Percentiles rank a stretch among this genome's conserved stretches.
Evolutionary conservation across 345 rosid genomes (phyloP).

Genomic region (Erucastrum elatum): DNA sequence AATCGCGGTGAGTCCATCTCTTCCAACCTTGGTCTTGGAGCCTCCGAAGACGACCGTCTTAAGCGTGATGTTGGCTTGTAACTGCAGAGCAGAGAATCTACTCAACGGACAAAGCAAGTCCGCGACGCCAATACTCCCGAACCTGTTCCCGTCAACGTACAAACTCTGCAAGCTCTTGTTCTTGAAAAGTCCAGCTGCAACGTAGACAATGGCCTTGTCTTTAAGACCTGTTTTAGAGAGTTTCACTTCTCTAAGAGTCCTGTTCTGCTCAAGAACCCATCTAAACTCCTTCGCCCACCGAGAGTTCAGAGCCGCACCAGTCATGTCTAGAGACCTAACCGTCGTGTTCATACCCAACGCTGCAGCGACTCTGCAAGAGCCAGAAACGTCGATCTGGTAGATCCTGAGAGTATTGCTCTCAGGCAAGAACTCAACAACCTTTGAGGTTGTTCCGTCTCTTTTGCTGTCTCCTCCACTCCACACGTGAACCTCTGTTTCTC

Average conservation of each 20-base stretch:
- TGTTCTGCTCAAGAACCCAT: constrained; percentile 87
- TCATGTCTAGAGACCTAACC: constrained; percentile 77
- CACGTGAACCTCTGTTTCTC: constrained; percentile 77
- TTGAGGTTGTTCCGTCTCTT: no score
- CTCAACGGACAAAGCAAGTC: constrained; percentile 88
- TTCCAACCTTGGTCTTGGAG: constrained; percentile 63
- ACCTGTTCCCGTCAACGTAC: constrained; percentile 79
- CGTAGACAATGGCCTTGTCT: constrained; percentile 79
- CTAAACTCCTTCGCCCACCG: constrained; percentile 84
- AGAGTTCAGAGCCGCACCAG: constrained; percentile 69
- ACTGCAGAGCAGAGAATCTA: constrained; percentile 84
- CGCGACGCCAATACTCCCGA: constrained; percentile 68
- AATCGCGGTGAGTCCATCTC: constrained; percentile 79
- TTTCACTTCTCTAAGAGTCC: constrained; percentile 63
- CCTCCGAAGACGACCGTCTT: constrained; percentile 73
- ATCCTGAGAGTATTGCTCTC: constrained; percentile 63
- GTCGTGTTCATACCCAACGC: constrained; percentile 80
- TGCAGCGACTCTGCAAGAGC: constrained; percentile 79
- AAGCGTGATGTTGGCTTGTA: constrained; percentile 80
- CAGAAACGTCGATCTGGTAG: constrained; percentile 62
- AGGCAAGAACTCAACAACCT: constrained; percentile 80
- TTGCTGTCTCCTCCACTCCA: constrained; percentile 89
- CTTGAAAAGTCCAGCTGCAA: constrained; percentile 92
- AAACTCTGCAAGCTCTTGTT: constrained; percentile 68
- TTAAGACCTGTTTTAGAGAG: constrained; percentile 77